phyloP scores from a whole-genome alignment of 768 basidiomycete species.

The Naganishia vaughanmartiniae region DNA sequence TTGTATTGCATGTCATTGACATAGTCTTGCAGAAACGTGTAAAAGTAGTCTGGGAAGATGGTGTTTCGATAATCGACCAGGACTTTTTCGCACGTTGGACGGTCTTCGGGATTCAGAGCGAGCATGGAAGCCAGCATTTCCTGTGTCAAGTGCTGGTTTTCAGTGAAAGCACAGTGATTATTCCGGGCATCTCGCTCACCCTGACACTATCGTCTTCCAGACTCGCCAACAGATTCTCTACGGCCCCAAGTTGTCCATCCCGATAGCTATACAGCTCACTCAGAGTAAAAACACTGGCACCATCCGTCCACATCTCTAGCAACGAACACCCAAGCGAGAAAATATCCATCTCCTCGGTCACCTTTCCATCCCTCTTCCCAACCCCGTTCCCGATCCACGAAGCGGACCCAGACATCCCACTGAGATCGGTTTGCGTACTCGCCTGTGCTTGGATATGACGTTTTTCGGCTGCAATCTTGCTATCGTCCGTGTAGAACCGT shows the following conservation, averaged over 20 bases:
- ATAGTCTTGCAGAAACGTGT: slow-evolving; percentile 90
- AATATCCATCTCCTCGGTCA: slow-evolving; percentile 96
- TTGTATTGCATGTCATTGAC: slow-evolving; percentile 62
- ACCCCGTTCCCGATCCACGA: slow-evolving; percentile 31
- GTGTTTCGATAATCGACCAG: slow-evolving; percentile 70
- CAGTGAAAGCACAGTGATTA: neutral
- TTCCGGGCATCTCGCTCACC: slow-evolving; percentile 57
- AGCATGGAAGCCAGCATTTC: slow-evolving; percentile 87
- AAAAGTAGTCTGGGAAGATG: slow-evolving; percentile 89
- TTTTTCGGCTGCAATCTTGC: slow-evolving; percentile 70
- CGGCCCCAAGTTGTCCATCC: slow-evolving; percentile 69
- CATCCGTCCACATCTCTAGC: slow-evolving; percentile 92
- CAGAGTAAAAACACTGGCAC: slow-evolving; percentile 84
- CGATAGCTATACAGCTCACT: slow-evolving; percentile 94
- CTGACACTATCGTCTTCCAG: slow-evolving; percentile 79
- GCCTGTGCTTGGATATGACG: slow-evolving; percentile 39
- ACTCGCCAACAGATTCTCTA: slow-evolving; percentile 67
- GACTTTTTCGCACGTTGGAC: slow-evolving; percentile 78
- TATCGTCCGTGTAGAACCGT: slow-evolving; percentile 80
- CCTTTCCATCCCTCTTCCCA: slow-evolving; percentile 70
- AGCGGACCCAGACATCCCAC: slow-evolving; percentile 26
- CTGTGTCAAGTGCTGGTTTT: slow-evolving; percentile 54
- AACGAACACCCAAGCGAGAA: slow-evolving; percentile 93
- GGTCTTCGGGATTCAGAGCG: slow-evolving; percentile 66
- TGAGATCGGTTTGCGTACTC: slow-evolving; percentile 8